Base-by-base conservation (phyloP, 2,329 filamentous ascomycete genomes). In the Nothopassalora personata region DNA sequence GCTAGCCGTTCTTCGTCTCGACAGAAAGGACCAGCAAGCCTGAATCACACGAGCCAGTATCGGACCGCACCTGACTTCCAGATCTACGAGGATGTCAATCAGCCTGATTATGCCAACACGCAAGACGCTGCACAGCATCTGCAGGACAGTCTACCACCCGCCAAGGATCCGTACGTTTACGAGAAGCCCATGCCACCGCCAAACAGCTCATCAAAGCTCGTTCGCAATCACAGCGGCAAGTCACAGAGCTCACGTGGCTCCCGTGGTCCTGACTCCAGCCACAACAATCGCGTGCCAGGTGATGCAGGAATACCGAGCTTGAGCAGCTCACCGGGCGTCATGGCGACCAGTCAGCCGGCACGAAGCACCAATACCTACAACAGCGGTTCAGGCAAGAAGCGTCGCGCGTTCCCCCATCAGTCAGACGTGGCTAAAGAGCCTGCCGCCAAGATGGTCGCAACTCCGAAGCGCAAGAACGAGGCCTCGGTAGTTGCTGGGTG, bases 181-280 rank as follows among this genome's bases (percentile, higher is more conserved):
- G 60, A 59, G 34, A 69, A 65, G 56, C 33, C 58, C 5, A 60
- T 61, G 51, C 66, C 68, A 11, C 54, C 54, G 9, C 62, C 70
- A 6, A 71, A 71, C 56, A 69, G 65, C 46, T 62, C 64, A 10
- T 65, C 65, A 18, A 71, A 68, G 60, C 61, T 59, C 33, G 58
- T 61, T 3, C 63, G 58, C 33, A 58, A 43, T 15, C 18, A 18
- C 36, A 50, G 50, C 23, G 57, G 30, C 28, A n/a, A 34, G 27
- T 58, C 53, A 28, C 60, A 43, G 2, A 10, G 9, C 18, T 56
- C 52, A 19, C 46, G 52, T 30, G 36, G 36, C 19, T 51, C 49
- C 8, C 49, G n/a, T 15, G 30, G 49, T 18, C 49, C 11, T n/a
- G 28, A 33, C 8, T 15, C 49, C 10, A 19, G 11, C 11, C n/a